Conservation (phyloP, 2,329 filamentous ascomycete species). For the Cladophialophora carrionii region DNA sequence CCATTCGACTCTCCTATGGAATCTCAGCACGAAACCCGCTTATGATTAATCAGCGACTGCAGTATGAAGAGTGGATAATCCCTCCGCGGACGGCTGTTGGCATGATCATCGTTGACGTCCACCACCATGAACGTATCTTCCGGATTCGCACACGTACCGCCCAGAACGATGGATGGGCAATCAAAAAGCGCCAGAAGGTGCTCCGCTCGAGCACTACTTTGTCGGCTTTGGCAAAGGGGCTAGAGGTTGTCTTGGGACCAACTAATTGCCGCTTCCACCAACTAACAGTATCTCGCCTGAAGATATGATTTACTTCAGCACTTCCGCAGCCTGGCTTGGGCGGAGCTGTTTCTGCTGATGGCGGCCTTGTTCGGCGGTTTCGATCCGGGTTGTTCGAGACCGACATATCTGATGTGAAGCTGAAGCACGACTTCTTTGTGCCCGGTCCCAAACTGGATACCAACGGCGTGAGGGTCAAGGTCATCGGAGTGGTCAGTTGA, state of each 20-base stretch:
- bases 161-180: constrained; percentile 42
- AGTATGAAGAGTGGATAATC: constrained; percentile 39
- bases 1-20: constrained; percentile 49
- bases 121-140: constrained; percentile 44
- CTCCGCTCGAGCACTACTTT: constrained; percentile 42
- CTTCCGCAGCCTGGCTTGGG: constrained; percentile 36
- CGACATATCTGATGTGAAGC: constrained; percentile 41
- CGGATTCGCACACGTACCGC: constrained; percentile 39
- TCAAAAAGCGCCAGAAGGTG: constrained; percentile 27
- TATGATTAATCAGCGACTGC: constrained; percentile 33
- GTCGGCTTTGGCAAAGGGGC: constrained; percentile 49
- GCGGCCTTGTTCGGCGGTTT: constrained; percentile 41
- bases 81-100: constrained; percentile 43
- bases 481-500: constrained; percentile 4
- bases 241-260: constrained; percentile 53
- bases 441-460: constrained; percentile 36
- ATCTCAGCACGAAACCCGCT: constrained; percentile 42
- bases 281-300: neutral
- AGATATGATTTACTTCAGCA: no score
- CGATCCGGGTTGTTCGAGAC: constrained; percentile 44
- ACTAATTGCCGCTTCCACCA: constrained; percentile 33
- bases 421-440: constrained; percentile 40
- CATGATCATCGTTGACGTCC: constrained; percentile 45
- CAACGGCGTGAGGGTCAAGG: constrained; percentile 35
- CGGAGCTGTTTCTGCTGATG: constrained; percentile 43